Evolutionary conservation across 1,139 yeast genomes (phyloP).

Genomic region (Geotrichum bryndzae): DNA sequence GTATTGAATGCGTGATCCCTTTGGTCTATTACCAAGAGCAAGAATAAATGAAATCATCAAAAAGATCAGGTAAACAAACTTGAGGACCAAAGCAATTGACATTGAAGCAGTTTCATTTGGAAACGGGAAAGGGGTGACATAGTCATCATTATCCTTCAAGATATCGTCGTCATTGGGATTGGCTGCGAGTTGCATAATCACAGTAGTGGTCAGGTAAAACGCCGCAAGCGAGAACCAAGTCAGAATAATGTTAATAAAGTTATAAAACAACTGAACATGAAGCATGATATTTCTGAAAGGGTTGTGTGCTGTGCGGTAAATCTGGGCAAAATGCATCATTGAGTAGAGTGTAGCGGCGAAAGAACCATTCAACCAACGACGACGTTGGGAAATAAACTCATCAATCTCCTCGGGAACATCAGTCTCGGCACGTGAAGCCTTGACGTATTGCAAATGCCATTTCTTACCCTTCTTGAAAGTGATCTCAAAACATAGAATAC

Average conservation of each 20-base stretch:
- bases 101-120: constrained; percentile 20
- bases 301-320: constrained; percentile 78
- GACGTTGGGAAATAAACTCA: constrained; percentile 82
- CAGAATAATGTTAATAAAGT: constrained; percentile 57
- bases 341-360: constrained; percentile 92
- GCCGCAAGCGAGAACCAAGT: constrained; percentile 83
- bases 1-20: constrained; percentile 36
- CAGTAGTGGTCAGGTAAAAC: constrained; percentile 67
- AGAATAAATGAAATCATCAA: constrained; percentile 38
- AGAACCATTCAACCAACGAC: constrained; percentile 96
- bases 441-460: constrained; percentile 85
- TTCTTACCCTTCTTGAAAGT: constrained; percentile 71
- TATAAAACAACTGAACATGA: constrained; percentile 72
- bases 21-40: constrained; percentile 42
- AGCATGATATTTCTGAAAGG: constrained; percentile 61
- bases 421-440: constrained; percentile 88
- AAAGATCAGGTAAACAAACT: constrained; percentile 35
- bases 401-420: constrained; percentile 89
- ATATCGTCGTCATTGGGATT: constrained; percentile 27
- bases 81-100: constrained; percentile 35
- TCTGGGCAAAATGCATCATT: constrained; percentile 60
- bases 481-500: constrained; percentile 88
- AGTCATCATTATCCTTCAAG: background rate
- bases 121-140: constrained; percentile 12
- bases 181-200: constrained; percentile 40